These are phyloP conservation scores for Ceratocystis albifundus DNA, from an alignment of 2,329 filamentous ascomycete species.

Conservation along the genomic window DNA sequence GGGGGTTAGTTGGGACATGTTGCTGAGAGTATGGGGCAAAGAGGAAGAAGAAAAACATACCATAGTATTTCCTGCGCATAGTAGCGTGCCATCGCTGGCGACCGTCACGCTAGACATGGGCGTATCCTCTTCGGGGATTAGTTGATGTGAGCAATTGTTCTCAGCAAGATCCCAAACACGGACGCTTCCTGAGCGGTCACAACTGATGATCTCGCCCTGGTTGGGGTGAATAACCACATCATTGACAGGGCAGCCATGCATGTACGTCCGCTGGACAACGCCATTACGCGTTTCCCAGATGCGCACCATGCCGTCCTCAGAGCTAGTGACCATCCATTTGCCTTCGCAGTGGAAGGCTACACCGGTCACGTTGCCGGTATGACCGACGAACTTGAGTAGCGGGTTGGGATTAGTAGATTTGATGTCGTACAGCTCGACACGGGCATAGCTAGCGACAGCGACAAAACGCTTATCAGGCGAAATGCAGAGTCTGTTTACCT, in stretches of 20 bases:
- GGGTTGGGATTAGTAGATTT: conserved; percentile 95
- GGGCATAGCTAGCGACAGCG: conserved; percentile 66
- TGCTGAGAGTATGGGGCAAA: neutral
- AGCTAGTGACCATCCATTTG: conserved; percentile 99
- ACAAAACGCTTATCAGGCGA: conserved; percentile 96
- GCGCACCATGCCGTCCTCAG: conserved; percentile 91
- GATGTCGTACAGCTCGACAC: conserved; percentile 96
- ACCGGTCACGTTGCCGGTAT: conserved; percentile 90
- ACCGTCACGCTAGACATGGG: conserved; percentile 91
- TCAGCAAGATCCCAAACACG: conserved; percentile 93
- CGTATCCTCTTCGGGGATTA: conserved; percentile 92
- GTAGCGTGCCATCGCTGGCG: conserved; percentile 80
- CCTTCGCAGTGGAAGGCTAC: conserved; percentile 97
- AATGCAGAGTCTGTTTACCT: conserved; percentile 96
- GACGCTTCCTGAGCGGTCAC: conserved; percentile 84
- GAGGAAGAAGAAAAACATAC: conserved; percentile 38
- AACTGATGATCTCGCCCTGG: conserved; percentile 94
- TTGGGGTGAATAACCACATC: conserved; percentile 99
- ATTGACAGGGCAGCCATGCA: conserved; percentile 78
- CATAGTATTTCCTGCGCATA: conserved; percentile 86
- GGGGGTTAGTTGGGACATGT: neutral
- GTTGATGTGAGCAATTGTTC: conserved; percentile 91
- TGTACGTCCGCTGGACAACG: conserved; percentile 82
- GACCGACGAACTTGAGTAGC: conserved; percentile 86
- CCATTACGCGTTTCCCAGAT: conserved; percentile 90